Base-by-base conservation (phyloP, 1,139 yeast genomes). In the Saccharomyces hybrid region DNA sequence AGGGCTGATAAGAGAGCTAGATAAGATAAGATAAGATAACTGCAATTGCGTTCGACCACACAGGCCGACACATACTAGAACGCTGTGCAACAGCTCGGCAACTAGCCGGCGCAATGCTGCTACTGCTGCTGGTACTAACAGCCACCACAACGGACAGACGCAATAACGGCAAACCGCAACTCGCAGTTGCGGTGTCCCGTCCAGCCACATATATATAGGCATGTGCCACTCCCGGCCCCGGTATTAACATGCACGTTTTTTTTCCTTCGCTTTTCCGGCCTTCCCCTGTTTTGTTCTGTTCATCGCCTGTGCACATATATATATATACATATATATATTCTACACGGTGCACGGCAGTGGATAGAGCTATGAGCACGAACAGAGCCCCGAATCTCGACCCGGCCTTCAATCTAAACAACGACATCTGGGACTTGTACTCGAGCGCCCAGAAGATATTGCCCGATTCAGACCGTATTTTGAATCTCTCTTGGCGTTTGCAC, bases 391-490 rank as follows among this genome's bases (percentile, higher is more conserved):
- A 48, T 14, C 23, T 9, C 31, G 34, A 23, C 20, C 30, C 34
- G 27, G 41, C 16, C 26, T 1, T 31, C 16, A 31, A 14, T 47
- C 5, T 50, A 53, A 26, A 49, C n/a, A 47, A 50, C 13, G 52
- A 53, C 32, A 51, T 57, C 30, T 88, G 96, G 95, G 83, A 82
- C 65, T 78, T 88, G 82, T 88, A 88, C 70, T 76, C 84, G 52
- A 80, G 80, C 62, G 95, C 95, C 14, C 81, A 80, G 59, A 82
- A 86, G 14, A 78, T 84, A n/a, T 73, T 88, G 50, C 95, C 95
- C 0, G 82, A 86, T 68, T 78, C 80, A 56, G 77, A 81, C 46
- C 75, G 96, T 50, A 84, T 89, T 83, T 88, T 86, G 67, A 89
- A 89, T 68, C 72, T 88, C 51, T 82, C 95, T 11, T 88, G 96